Evolutionary conservation across 2,329 filamentous ascomycete species (phyloP).

Genomic region (Cladosporium colombiae): DNA sequence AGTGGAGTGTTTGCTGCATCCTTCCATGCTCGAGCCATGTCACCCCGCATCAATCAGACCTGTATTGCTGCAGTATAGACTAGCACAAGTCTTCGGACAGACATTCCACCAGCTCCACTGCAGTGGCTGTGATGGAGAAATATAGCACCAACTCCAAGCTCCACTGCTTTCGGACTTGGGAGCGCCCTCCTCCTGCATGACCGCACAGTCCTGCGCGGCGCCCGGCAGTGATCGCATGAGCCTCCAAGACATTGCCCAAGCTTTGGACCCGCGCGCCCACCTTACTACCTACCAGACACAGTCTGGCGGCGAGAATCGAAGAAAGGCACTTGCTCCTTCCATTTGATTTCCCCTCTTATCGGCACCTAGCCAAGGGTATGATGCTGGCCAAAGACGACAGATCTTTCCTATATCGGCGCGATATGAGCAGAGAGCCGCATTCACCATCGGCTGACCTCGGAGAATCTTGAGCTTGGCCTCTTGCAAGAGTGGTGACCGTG

Average conservation of each 20-base stretch:
- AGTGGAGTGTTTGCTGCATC: not conserved
- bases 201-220: not conserved
- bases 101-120: not conserved
- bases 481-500: not conserved
- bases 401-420: constrained; percentile 1
- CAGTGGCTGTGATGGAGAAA: not conserved
- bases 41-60: not conserved
- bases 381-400: not conserved
- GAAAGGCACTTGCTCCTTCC: not conserved
- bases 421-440: constrained; percentile 4
- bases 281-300: constrained; percentile 17
- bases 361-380: not conserved
- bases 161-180: not conserved
- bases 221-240: constrained; percentile 4
- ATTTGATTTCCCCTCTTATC: constrained; percentile 10
- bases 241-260: constrained; percentile 18
- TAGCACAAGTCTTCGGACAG: not conserved
- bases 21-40: no score
- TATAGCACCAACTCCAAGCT: not conserved
- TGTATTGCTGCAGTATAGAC: not conserved
- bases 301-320: constrained; percentile 9
- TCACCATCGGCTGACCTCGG: constrained; percentile 2
- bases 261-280: constrained; percentile 12
- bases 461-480: not conserved
- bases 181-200: not conserved